A percentile compares a stretch with the other conserved stretches of the same genome.
Conservation (phyloP, 1,284 basidiomycete genomes). For the Ustilago curta region DNA sequence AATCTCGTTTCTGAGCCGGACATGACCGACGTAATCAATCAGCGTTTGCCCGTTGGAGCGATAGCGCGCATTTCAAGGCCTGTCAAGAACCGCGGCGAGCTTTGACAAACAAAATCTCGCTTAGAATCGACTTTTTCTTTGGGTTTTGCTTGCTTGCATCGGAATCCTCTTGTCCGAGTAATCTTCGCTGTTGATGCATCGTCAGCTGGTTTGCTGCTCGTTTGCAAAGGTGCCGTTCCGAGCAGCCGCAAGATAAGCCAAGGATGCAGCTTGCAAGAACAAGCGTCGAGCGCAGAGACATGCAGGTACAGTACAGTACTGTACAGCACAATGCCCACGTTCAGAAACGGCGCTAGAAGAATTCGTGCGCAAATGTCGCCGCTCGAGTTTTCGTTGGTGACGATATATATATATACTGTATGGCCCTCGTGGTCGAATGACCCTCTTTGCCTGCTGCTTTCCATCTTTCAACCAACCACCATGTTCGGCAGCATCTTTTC, state of each 20-base stretch:
- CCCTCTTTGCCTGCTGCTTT: neutral
- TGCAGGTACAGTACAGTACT: no score
- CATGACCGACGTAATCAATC: constrained; percentile 31
- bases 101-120: neutral
- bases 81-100: neutral
- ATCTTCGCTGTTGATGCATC: neutral
- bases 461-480: neutral
- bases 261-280: neutral
- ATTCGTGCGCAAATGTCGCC: neutral
- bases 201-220: neutral
- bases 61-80: neutral
- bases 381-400: neutral
- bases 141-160: neutral
- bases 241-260: constrained; percentile 1
- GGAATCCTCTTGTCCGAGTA: constrained; percentile 1
- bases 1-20: constrained; percentile 13
- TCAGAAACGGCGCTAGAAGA: no score
- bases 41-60: no score
- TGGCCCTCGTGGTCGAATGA: no score
- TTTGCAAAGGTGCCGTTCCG: neutral
- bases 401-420: neutral
- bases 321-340: neutral
- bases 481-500: constrained; percentile 8
- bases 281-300: neutral
- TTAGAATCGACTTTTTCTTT: no score